Evolutionary conservation across 164 flowering plant species (phyloP), one percentile per base, ranked within the genome.

Genomic region (Malania oleifera): DNA sequence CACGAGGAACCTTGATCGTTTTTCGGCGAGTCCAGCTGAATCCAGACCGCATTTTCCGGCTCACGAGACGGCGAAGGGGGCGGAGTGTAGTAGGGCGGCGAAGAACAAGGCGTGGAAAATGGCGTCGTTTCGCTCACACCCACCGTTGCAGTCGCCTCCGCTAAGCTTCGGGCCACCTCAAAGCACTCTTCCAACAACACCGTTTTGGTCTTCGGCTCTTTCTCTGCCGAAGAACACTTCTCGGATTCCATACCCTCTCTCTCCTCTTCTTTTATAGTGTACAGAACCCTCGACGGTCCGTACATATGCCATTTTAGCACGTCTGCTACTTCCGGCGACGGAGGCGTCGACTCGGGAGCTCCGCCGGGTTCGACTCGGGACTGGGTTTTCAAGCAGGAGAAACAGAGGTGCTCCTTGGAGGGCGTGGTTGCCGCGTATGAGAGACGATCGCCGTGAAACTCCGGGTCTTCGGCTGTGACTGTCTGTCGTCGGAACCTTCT

Each of bases 51-150:
- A 14, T 14, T 22, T 20, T 1, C 47, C 51, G 29, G 11, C 50
- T 66, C 73, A 14, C 73, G 77, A 44, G 52, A 18, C 0, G 87
- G 87, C 39, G 87, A 80, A 17, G 75, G 68, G 27, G 67, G 41
- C 1, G 87, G 84, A 35, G 87, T 78, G 56, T 59, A 74, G 61
- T 64, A 80, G 39, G 69, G 65, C 0, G 84, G 87, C 34, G 87
- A 82, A 54, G 67, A 79, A 44, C 77, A 77, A 0, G 87, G 87
- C 49, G 87, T 77, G n/a, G 75, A 66, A 54, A 77, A 80, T 61
- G 79, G 80, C 49, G 81, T 70, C 64, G 63, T 50, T 28, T 27
- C 64, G 13, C 27, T 61, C 1, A 0, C 51, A 5, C 29, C 63
- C n/a, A 53, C 56, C 52, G n/a, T 26, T 60, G 28, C 62, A 28